Conservation (phyloP, 129 eudicot species). For the Calendula officinalis region DNA sequence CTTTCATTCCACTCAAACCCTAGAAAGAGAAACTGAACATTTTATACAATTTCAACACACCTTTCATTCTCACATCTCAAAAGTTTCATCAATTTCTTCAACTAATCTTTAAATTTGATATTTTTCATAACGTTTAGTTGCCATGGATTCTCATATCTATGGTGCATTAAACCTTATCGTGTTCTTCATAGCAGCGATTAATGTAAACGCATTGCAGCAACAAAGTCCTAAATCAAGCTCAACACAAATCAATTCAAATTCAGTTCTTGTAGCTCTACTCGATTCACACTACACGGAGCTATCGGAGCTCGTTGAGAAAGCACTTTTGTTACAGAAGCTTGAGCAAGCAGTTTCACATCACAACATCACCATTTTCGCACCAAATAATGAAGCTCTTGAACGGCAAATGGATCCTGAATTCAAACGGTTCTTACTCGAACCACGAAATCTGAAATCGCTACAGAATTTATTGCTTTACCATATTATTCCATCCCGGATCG, state of each 20-base stretch:
- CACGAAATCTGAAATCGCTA: slow-evolving; percentile 19
- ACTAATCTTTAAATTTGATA: neutral
- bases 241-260: slow-evolving; percentile 40
- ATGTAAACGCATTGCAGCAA: slow-evolving; percentile 15
- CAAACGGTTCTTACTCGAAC: slow-evolving; percentile 22
- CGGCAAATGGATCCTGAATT: slow-evolving; percentile 13
- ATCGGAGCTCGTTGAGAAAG: slow-evolving; percentile 75
- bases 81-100: neutral
- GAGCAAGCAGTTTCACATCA: slow-evolving; percentile 46
- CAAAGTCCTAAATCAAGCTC: slow-evolving; percentile 12
- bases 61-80: neutral
- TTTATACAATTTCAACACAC: neutral
- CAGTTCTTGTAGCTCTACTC: slow-evolving; percentile 42
- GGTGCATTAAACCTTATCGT: slow-evolving; percentile 14
- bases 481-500: slow-evolving; percentile 41
- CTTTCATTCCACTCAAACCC: slow-evolving; percentile 18
- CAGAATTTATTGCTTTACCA: slow-evolving; percentile 16
- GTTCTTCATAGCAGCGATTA: neutral
- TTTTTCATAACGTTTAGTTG: neutral
- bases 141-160: slow-evolving; percentile 20
- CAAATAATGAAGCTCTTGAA: slow-evolving; percentile 15
- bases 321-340: slow-evolving; percentile 50
- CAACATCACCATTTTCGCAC: slow-evolving; percentile 56
- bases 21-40: slow-evolving; percentile 7
- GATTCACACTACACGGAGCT: slow-evolving; percentile 61